phyloP scores from a whole-genome alignment of 2,329 filamentous ascomycete genomes.

The Zasmidium cellare region DNA sequence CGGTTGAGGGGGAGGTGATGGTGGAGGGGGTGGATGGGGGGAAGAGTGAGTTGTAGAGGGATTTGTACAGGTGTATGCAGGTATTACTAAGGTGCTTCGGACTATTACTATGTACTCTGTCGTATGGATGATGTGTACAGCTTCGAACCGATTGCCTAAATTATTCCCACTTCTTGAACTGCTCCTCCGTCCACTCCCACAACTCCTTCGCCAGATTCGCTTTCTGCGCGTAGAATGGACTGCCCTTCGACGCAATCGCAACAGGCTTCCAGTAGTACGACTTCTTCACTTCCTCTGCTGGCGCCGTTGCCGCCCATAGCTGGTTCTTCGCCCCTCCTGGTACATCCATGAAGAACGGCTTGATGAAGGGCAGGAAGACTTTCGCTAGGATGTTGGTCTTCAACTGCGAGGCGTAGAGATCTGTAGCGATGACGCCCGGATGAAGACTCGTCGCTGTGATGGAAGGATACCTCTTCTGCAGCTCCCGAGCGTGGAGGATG shows the following conservation, averaged over 20 bases:
- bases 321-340: conserved; percentile 27
- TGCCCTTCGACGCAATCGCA: conserved; percentile 19
- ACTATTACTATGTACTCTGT: no score
- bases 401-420: conserved; percentile 40
- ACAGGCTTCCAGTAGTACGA: conserved; percentile 28
- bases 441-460: conserved; percentile 64
- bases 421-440: conserved; percentile 65
- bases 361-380: conserved; percentile 15
- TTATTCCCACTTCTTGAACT: conserved; percentile 17
- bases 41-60: neutral
- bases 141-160: no score
- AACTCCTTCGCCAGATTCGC: conserved; percentile 32
- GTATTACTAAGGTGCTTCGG: no score
- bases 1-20: neutral
- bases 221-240: conserved; percentile 26
- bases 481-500: conserved; percentile 61
- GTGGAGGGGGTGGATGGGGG: neutral
- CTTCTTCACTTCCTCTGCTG: conserved; percentile 18
- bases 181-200: conserved; percentile 42
- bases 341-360: conserved; percentile 17
- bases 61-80: neutral
- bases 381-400: conserved; percentile 12
- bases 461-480: conserved; percentile 58
- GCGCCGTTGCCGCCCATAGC: conserved; percentile 29
- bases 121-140: no score